Percentiles rank a stretch among this genome's conserved stretches.
Evolutionary conservation across 495 filamentous ascomycete genomes (phyloP).

Genomic region (Mytilinidion resinicola): DNA sequence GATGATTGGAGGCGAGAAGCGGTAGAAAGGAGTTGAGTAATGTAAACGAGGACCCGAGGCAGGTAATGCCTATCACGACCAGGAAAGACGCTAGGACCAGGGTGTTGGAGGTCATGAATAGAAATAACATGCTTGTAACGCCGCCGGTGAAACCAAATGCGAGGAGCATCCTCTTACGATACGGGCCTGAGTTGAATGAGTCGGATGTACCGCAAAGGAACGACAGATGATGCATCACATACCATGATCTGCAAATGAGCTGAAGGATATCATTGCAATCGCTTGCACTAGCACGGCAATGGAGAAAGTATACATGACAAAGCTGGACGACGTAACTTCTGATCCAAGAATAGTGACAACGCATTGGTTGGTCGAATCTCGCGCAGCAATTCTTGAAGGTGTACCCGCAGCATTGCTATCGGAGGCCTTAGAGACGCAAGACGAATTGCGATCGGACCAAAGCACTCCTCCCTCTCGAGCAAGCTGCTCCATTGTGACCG

Average conservation of each 20-base stretch:
- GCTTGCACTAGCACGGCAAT: slow-evolving; percentile 50
- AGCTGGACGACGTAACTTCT: slow-evolving; percentile 47
- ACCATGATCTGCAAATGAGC: slow-evolving; percentile 50
- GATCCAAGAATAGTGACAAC: slow-evolving; percentile 42
- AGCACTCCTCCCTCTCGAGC: slow-evolving; percentile 84
- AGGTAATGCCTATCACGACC: slow-evolving; percentile 58
- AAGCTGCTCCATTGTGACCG: slow-evolving; percentile 83
- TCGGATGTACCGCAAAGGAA: neutral
- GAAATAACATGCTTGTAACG: slow-evolving; percentile 71
- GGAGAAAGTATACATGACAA: slow-evolving; percentile 52
- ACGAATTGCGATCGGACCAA: slow-evolving; percentile 62
- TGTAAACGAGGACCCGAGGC: slow-evolving; percentile 47
- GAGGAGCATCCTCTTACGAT: slow-evolving; percentile 76
- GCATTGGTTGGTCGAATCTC: slow-evolving; percentile 37
- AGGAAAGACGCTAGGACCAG: slow-evolving; percentile 72
- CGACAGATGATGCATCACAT: slow-evolving; percentile 11
- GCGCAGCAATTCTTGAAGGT: neutral
- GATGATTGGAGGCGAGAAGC: slow-evolving; percentile 43
- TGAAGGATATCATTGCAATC: slow-evolving; percentile 48
- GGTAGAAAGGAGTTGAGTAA: slow-evolving; percentile 49
- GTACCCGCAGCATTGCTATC: slow-evolving; percentile 4
- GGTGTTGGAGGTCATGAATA: slow-evolving; percentile 59
- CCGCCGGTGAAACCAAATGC: slow-evolving; percentile 73
- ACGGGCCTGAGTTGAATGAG: slow-evolving; percentile 32
- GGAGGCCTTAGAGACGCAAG: slow-evolving; percentile 45